Evolutionary conservation across 768 basidiomycete genomes (phyloP), one percentile per base, ranked within the genome.

Genomic region (Dictyophora rubrovolvata): DNA sequence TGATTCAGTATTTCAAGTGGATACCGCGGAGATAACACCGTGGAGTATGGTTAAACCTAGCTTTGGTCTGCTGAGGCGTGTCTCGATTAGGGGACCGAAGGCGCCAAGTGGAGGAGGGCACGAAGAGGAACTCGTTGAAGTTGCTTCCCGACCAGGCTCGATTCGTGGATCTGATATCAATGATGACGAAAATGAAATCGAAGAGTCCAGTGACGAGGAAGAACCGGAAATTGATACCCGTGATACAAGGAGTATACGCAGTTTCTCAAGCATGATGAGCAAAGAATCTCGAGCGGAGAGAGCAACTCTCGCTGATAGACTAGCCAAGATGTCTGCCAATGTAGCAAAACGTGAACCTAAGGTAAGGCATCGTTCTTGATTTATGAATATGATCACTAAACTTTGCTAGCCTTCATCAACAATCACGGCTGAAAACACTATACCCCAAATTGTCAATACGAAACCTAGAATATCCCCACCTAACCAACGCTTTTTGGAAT

Each of bases 221-320:
- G 65, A 65, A 21, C 74, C 66, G 49, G 67, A 74, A 60, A 63
- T 71, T 53, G 68, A 64, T 50, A 71, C 76, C 59, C 61, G 63
- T n/a, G 90, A 91, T 69, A 65, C 82, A 48, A 76, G 86, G 71
- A 92, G 90, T 64, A 87, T 93, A 55, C 74, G 82, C 63, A 93
- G 91, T 68, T 93, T 94, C 66, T 86, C 85, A 74, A 92, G 81
- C 63, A 92, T 91, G 90, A 74, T 91, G 77, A 83, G 77, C 66
- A 59, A 56, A 22, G 54, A 53, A 63, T 74, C 75, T 37, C 72
- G 75, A 62, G 72, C 69, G 34, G 73, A 77, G 47, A 72, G 91
- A 57, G 86, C 84, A 70, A 93, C 83, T 63, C 70, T 97, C 48
- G 81, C 87, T 17, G 93, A 93, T 71, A 77, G 93, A 37, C 70